Base-by-base conservation (phyloP, 176 grass and related monocot species). In the Zoysia pacifica region DNA sequence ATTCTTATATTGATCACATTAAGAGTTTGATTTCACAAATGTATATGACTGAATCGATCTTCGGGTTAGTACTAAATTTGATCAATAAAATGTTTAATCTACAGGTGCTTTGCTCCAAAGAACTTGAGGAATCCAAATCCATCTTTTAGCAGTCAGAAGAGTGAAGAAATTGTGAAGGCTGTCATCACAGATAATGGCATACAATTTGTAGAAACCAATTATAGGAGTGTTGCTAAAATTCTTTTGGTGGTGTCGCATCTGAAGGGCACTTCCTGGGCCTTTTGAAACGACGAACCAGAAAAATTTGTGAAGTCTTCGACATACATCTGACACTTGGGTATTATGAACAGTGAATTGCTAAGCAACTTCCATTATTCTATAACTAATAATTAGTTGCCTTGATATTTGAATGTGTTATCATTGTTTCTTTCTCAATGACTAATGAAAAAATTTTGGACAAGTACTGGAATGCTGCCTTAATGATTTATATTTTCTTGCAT, bases 121-220 rank as follows among this genome's bases (percentile, higher is more conserved):
- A 52, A 37, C 19, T 77, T 76, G 56, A 44, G 11, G 37, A 28
- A 70, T 65, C 2, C 2, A 14, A 76, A 59, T 81, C 48, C 36
- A 1, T 72, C 49, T 85, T 76, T 83, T 85, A 38, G 7, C 81
- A 99, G 96, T 88, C 88, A 79, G 49, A 56, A 44, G 86, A 91
- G 16, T 7, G 82, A 84, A 85, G 90, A 89, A 75, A 95, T 93
- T 66, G 69, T 92, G 68, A 94, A 99, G 82, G 92, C 92, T 39
- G 92, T 90, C 28, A 81, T 45, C 0, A 68, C 82, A 74, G 85
- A 93, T 75, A 80, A 91, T 15, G 96, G 95, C 58, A 84, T 92
- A 9, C 96, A 99, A 54, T 99, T 99, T 88, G 90, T 91, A 43
- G 92, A 94, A 73, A 99, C 96, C 15, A 85, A 66, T 88, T 91